Evolutionary conservation across 352 stramenopile genomes (phyloP).

Genomic region (Lagenidium giganteum): DNA sequence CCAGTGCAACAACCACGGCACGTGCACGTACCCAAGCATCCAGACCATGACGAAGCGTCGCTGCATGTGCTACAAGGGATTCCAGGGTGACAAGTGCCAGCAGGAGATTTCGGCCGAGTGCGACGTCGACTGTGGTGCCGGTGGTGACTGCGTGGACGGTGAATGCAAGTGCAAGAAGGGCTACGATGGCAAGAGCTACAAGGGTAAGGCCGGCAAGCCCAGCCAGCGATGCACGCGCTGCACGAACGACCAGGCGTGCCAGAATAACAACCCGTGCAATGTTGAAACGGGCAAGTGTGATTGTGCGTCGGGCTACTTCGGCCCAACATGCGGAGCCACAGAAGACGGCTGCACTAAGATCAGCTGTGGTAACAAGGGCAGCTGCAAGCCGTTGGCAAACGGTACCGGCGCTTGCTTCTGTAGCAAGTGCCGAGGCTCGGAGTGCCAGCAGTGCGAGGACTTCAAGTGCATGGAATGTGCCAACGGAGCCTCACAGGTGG

Average conservation of each 20-base stretch:
- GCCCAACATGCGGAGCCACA: constrained; percentile 43
- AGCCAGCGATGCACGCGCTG: constrained; percentile 45
- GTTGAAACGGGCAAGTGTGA: constrained; percentile 47
- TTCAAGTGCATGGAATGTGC: constrained; percentile 37
- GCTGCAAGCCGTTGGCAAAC: constrained; percentile 37
- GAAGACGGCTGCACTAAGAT: constrained; percentile 42
- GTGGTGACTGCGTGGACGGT: constrained; percentile 42
- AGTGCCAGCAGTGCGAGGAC: constrained; percentile 27
- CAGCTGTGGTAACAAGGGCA: constrained; percentile 28
- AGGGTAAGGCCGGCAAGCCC: constrained; percentile 41
- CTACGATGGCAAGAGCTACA: constrained; percentile 32
- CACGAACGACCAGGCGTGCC: constrained; percentile 46
- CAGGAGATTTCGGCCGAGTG: constrained; percentile 34
- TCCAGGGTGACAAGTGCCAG: constrained; percentile 42
- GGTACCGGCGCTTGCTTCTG: constrained; percentile 43
- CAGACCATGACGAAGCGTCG: constrained; percentile 48
- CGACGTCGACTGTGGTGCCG: constrained; percentile 50
- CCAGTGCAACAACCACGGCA: constrained; percentile 66
- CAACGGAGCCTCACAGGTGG: constrained; percentile 12
- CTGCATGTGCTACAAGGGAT: constrained; percentile 51
- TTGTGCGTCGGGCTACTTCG: constrained; percentile 36
- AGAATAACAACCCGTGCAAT: constrained; percentile 49
- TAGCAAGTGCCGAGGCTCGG: constrained; percentile 26
- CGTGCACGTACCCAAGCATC: constrained; percentile 64
- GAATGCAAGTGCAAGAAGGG: constrained; percentile 43